phyloP scores from a whole-genome alignment of 306 rosid genomes.

The Citrullus colocynthis region DNA sequence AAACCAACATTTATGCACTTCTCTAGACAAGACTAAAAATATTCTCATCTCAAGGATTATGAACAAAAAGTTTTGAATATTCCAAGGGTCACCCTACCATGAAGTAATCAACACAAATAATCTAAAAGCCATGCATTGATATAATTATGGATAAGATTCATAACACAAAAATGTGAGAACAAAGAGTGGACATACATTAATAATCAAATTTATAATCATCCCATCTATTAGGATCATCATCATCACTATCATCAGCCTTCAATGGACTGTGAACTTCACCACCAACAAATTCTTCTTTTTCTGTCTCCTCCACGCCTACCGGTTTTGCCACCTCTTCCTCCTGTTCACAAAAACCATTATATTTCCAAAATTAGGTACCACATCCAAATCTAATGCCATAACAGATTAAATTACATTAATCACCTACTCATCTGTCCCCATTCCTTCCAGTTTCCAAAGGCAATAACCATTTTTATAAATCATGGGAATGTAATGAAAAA shows the following conservation, averaged over 20 bases:
- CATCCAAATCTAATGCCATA: not conserved
- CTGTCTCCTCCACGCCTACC: slow-evolving; percentile 6
- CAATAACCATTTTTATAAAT: not conserved
- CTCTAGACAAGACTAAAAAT: not conserved
- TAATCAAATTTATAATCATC: slow-evolving; percentile 21
- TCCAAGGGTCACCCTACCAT: not conserved
- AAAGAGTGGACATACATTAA: not conserved
- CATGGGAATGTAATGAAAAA: not conserved
- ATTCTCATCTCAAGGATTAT: not conserved
- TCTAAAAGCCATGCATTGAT: not conserved
- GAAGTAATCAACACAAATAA: not conserved
- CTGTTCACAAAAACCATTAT: slow-evolving; percentile 22
- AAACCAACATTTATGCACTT: not conserved
- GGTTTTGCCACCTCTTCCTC: slow-evolving; percentile 38
- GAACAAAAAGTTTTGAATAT: not conserved
- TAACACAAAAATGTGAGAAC: not conserved
- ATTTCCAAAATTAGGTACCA: not conserved
- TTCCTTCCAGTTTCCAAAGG: not conserved
- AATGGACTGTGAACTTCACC: slow-evolving; percentile 27
- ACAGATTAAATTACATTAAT: not conserved
- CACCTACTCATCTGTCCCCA: not conserved
- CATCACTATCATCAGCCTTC: slow-evolving; percentile 37
- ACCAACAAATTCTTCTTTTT: slow-evolving; percentile 18
- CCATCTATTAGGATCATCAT: slow-evolving; percentile 26
- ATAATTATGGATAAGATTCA: not conserved